Evolutionary conservation across 441 rosid species (phyloP), one percentile per base, ranked within the genome.

Genomic region (Gossypium davidsonii): DNA sequence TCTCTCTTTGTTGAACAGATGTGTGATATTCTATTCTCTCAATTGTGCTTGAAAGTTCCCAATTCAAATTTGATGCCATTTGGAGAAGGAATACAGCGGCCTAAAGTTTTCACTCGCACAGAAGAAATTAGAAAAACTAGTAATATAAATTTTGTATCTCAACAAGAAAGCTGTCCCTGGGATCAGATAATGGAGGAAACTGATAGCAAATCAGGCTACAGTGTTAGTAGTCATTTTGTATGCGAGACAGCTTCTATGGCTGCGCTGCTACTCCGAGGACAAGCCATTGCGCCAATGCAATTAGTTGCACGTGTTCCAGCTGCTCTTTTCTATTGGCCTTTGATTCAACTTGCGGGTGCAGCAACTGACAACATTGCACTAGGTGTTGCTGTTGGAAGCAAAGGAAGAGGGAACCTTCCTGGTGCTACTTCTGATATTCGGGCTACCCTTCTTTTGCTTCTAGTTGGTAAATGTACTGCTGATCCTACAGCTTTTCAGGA

Each of bases 341-440:
- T 96, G 86, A 85, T 96, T 83, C 99, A 93, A 81, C 94, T 96
- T 46, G 99, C 97, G 63, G 89, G 93, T 76, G 99, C 98, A 61
- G 97, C 98, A 56, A 88, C 98, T 46, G 99, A 96, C 79, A 91
- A 93, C 81, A 90, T 96, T 51, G 89, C 98, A 59, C 83, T 93
- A 83, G 97, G 98, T 80, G 96, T 96, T 56, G 97, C 99, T n/a
- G 99, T 96, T 83, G 99, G 98, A 81, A 96, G 99, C 82, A 93
- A 96, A 84, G 99, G 99, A 82, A 91, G 94, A 82, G 99, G 98
- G 80, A 93, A 93, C 74, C 84, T 96, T 77, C 97, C 98, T 51
- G 99, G 99, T 71, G 92, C 97, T 59, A 94, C 94, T 71, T 90
- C 99, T 26, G 99, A 96, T 79, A 93, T 96, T 66, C 88, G 98